Base-by-base conservation (phyloP, 345 rosid genomes). In the Pistacia integerrima region DNA sequence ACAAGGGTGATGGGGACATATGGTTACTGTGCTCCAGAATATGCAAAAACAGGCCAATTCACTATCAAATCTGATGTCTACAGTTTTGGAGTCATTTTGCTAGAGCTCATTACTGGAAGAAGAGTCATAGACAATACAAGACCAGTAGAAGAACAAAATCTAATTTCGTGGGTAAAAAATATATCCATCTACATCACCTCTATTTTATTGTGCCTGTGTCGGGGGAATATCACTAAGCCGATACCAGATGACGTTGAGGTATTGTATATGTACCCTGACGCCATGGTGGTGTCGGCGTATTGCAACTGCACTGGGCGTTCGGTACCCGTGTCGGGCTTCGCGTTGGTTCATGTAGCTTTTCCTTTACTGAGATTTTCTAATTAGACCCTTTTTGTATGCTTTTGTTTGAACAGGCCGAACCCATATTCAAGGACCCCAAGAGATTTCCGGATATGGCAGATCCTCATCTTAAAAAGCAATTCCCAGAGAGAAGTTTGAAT, bases 1-100 rank as follows among this genome's bases (percentile, higher is more conserved):
- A 79, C 93, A 0, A 84, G 92, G 49, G 84, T 85, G 30, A 85
- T 88, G 96, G 93, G 90, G 67, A 93, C 96, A 48, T 91, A 91
- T 58, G 97, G 97, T 59, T 91, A 91, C 67, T 85, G 88, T 4
- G 93, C 98, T 1, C 98, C 98, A 0, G 98, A 93, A 68, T 93
- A 89, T 75, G 73, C 89, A 0, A 88, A 88, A 82, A 82, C 88
- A 8, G 90, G 92, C 61, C 67, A 77, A 35, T 86, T 91, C 28
- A 88, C 93, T 0, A 3, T 82, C 14, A 85, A 88, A 73, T 87
- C 98, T 30, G 97, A 93, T 74, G 93, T 93, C 0, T 93, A 87
- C 75, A 88, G 98, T 78, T 93, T 91, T 72, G 98, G 98, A 66
- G 93, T 93, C 63, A 83, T 93, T 67, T 77, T 93, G 61, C 85